These are phyloP conservation scores for Mrakiaceae sp. DNA, from an alignment of 1,284 basidiomycete genomes.

Conservation along the genomic window DNA sequence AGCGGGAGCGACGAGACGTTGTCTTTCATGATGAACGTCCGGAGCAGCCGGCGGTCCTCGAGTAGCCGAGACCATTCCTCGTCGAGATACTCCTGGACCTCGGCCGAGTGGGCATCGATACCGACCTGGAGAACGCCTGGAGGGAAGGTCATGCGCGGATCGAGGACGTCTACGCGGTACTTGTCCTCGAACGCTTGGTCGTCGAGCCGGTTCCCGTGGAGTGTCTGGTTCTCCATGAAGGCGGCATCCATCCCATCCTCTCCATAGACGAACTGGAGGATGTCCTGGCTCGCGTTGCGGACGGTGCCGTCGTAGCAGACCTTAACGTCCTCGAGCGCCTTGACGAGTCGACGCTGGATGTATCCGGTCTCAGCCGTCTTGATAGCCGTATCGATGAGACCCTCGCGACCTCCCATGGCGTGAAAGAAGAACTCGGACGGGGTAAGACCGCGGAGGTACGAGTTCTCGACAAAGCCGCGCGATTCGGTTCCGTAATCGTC, in stretches of 20 bases:
- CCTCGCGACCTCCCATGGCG: constrained; percentile 99
- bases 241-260: constrained; percentile 99
- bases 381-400: constrained; percentile 97
- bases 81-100: constrained; percentile 81
- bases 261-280: constrained; percentile 94
- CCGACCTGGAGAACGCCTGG: constrained; percentile 82
- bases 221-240: constrained; percentile 88
- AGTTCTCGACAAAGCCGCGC: constrained; percentile 99
- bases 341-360: constrained; percentile 94
- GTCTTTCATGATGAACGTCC: constrained; percentile 73
- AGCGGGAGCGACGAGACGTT: constrained; percentile 61
- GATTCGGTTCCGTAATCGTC: constrained; percentile 98
- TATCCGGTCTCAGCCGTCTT: constrained; percentile 99
- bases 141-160: constrained; percentile 47
- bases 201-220: constrained; percentile 77
- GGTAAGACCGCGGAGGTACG: constrained; percentile 92
- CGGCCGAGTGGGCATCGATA: constrained; percentile 77
- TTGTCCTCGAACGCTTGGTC: constrained; percentile 76
- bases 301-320: constrained; percentile 98
- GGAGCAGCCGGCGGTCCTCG: constrained; percentile 64
- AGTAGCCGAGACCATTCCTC: constrained; percentile 70
- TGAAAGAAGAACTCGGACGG: constrained; percentile 99
- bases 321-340: constrained; percentile 95
- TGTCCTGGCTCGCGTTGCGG: constrained; percentile 87
- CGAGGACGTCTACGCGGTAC: constrained; percentile 75